phyloP scores from a whole-genome alignment of 2,329 filamentous ascomycete species.

The Dactylellina drechsleri region DNA sequence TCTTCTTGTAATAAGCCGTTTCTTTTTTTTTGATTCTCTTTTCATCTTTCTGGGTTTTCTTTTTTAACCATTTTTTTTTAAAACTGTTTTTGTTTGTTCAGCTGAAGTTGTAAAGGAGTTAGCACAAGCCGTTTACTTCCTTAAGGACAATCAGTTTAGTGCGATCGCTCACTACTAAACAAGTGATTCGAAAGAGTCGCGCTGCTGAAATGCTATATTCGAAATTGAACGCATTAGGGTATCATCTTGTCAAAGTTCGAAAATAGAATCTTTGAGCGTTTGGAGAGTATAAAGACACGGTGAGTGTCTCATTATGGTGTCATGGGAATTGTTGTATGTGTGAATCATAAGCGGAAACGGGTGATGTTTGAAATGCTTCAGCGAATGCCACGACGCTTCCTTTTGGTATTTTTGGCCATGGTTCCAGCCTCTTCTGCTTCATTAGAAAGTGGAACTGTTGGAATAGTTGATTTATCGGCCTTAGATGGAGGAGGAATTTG shows the following conservation, averaged over 20 bases:
- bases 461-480: slow-evolving; percentile 8
- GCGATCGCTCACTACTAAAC: too few species aligned
- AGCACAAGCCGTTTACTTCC: too few species aligned
- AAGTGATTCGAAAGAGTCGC: too few species aligned
- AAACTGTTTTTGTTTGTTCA: background rate
- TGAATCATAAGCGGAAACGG: background rate
- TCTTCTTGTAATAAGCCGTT: background rate
- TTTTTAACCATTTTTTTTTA: slow-evolving; percentile 17
- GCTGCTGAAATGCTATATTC: background rate
- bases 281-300: background rate
- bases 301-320: background rate
- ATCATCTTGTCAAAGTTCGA: slow-evolving; percentile 18
- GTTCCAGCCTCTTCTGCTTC: slow-evolving; percentile 14
- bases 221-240: slow-evolving; percentile 16
- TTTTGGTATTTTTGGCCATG: slow-evolving; percentile 6
- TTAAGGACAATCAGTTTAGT: too few species aligned
- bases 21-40: slow-evolving; percentile 21
- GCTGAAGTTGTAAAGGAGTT: background rate
- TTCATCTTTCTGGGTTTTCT: slow-evolving; percentile 20
- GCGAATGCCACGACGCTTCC: slow-evolving; percentile 1
- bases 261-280: background rate
- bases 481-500: background rate
- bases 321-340: background rate
- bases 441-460: slow-evolving; percentile 9
- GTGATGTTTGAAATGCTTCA: background rate